These are phyloP conservation scores for Claviceps purpurea DNA, from an alignment of 2,329 filamentous ascomycete genomes.

Conservation along the genomic window DNA sequence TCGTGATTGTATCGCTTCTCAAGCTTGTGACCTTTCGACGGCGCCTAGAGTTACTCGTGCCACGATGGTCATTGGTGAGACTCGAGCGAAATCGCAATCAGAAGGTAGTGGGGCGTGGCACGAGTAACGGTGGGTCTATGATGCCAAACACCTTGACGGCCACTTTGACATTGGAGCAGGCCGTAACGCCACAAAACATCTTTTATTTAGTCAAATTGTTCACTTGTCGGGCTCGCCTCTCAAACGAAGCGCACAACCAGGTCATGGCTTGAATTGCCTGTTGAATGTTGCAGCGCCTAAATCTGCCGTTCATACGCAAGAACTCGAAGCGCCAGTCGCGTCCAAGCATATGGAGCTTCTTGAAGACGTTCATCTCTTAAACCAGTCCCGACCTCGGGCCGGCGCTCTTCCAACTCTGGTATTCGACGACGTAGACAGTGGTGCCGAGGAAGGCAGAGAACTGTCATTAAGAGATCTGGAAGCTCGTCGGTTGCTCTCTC, in stretches of 20 bases:
- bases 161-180: too few relatives aligned
- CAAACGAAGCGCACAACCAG: background rate
- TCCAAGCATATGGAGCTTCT: constrained; percentile 7
- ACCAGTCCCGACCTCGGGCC: background rate
- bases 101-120: too few relatives aligned
- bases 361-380: background rate
- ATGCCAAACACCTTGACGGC: too few relatives aligned
- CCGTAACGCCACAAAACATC: background rate
- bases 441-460: background rate
- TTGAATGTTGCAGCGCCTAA: background rate
- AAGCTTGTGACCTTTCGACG: too few relatives aligned
- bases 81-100: too few relatives aligned
- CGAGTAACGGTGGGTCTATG: too few relatives aligned
- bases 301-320: background rate
- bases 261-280: background rate
- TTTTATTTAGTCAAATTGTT: background rate
- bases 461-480: background rate
- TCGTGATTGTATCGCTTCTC: too few relatives aligned
- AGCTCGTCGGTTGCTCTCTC: constrained; percentile 5
- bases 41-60: too few relatives aligned
- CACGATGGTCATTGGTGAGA: too few relatives aligned
- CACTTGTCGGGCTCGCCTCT: background rate
- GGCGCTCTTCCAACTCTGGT: constrained; percentile 6
- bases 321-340: background rate
- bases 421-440: constrained; percentile 11